Base-by-base conservation (phyloP, 352 stramenopile species). In the Phytophthora agathidicida region DNA sequence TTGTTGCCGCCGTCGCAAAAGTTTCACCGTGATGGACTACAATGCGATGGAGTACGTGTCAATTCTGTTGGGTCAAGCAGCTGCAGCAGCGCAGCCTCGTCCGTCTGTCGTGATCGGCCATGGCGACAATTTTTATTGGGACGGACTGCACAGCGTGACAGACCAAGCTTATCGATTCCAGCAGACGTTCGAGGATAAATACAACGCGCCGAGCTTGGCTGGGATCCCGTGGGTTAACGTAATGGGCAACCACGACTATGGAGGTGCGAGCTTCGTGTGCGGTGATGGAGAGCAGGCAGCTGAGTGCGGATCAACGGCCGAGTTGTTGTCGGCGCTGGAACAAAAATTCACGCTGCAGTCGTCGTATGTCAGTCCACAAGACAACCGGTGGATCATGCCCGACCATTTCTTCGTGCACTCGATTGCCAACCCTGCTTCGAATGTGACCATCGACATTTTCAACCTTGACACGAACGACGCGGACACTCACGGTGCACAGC, bases 211-310 rank as follows among this genome's bases (percentile, higher is more conserved):
- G 0, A 71, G 71, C 14, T 76, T 94, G 30, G n/a, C 54, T 4
- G 75, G 60, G 8, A 87, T 94, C 19, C 84, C 84, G 14, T 94
- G 84, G 86, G 69, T 94, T n/a, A 94, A 89, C 27, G 82, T 94
- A 31, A 76, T 93, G 65, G 86, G 86, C 31, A 96, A 96, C 63
- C 86, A 94, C 56, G 86, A 96, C 65, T 92, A 94, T 30, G 84
- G 86, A 37, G 86, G 86, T 5, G 77, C 81, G 4, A 90, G 80
- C 23, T 96, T 77, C 48, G 72, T 91, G n/a, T 96, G 86, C 39
- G 71, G 77, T 5, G 47, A 60, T n/a, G 73, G 70, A 8, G 75
- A 70, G 7, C 32, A 59, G 14, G 71, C 73, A 1, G 60, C 73
- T 0, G 42, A 83, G 19, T 95, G 86, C 51, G 68, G 63, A 9